Conservation (phyloP, 2,329 filamentous ascomycete species). For the Metarhizium sp. region DNA sequence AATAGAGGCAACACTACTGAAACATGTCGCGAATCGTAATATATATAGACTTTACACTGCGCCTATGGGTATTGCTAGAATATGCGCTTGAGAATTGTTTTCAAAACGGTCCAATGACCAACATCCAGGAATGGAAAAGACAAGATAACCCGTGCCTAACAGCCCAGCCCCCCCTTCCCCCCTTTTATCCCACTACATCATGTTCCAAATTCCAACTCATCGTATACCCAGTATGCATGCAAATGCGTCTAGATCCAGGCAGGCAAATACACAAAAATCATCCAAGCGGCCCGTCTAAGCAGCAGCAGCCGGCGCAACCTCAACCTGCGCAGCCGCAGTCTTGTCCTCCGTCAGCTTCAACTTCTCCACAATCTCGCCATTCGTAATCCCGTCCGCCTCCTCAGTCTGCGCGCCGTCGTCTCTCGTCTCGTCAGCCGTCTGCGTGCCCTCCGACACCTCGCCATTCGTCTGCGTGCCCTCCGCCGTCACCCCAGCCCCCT, state of each 20-base stretch:
- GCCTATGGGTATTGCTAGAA: background rate
- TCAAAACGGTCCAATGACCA: background rate
- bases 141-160: background rate
- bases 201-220: background rate
- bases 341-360: constrained; percentile 20
- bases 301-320: background rate
- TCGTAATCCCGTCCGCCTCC: constrained; percentile 13
- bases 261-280: background rate
- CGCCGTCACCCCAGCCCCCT: background rate
- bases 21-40: no score
- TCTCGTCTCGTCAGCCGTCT: constrained; percentile 3
- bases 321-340: constrained; percentile 1
- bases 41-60: no score
- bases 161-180: no score
- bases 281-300: background rate
- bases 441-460: constrained; percentile 15
- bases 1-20: no score
- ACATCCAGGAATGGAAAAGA: background rate
- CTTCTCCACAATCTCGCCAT: constrained; percentile 21
- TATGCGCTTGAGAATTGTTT: background rate
- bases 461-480: constrained; percentile 17
- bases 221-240: background rate
- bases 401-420: constrained; percentile 20
- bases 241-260: background rate
- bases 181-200: no score